phyloP scores from a whole-genome alignment of 1,139 yeast genomes.

The Taphrina pruni region DNA sequence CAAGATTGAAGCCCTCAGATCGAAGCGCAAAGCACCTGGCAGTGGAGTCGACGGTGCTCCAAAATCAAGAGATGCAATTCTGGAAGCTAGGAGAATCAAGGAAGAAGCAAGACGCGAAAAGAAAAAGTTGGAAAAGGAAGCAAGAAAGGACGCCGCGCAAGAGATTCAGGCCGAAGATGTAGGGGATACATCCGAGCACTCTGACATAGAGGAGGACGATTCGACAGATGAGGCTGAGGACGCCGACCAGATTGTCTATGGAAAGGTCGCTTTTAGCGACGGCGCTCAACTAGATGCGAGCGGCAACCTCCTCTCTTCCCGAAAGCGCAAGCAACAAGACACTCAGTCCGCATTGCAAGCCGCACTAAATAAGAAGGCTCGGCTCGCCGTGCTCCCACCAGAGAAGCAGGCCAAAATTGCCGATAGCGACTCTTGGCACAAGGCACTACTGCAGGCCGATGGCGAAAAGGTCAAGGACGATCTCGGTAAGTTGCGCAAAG shows the following conservation, averaged over 20 bases:
- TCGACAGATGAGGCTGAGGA: constrained; percentile 55
- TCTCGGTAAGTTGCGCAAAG: constrained; percentile 82
- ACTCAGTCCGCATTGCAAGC: constrained; percentile 82
- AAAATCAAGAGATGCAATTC: constrained; percentile 57
- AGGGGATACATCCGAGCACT: constrained; percentile 24
- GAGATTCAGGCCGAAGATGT: constrained; percentile 47
- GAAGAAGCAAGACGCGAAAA: constrained; percentile 45
- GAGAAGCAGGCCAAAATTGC: constrained; percentile 70
- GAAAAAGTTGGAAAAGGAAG: constrained; percentile 45
- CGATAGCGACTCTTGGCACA: constrained; percentile 76
- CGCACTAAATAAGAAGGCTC: constrained; percentile 67
- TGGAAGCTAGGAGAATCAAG: constrained; percentile 52
- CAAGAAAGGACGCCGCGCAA: constrained; percentile 27
- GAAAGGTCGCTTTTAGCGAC: constrained; percentile 81
- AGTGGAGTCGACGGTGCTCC: constrained; percentile 80
- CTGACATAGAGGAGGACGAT: constrained; percentile 47
- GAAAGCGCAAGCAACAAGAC: constrained; percentile 70
- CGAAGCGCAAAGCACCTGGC: constrained; percentile 91
- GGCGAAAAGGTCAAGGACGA: constrained; percentile 88
- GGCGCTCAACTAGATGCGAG: constrained; percentile 84
- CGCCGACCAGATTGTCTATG: constrained; percentile 65
- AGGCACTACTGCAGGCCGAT: constrained; percentile 82
- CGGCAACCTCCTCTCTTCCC: constrained; percentile 65
- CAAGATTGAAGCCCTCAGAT: constrained; percentile 71
- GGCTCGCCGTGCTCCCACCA: constrained; percentile 54